These are phyloP conservation scores for Crithidia mellificae DNA, from an alignment of 208 protist genomes.

Conservation along the genomic window DNA sequence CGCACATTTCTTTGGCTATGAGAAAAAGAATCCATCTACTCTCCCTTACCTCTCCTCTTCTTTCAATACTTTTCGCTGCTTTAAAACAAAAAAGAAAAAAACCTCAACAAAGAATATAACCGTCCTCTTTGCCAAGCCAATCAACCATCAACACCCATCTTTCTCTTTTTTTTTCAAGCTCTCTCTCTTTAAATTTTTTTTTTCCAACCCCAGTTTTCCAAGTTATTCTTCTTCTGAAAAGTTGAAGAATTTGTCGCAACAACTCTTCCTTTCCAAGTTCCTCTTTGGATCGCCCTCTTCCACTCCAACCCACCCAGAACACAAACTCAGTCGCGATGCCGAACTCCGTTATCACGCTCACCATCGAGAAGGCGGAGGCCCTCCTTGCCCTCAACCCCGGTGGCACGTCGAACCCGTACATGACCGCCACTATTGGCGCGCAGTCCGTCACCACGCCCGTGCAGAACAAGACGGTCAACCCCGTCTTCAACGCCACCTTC, in stretches of 20 bases:
- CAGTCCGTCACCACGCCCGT: conserved; percentile 48
- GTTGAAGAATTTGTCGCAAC: neutral
- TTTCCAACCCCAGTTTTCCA: too few relatives aligned
- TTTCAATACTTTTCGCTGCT: too few relatives aligned
- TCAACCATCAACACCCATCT: neutral
- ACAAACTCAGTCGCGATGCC: conserved; percentile 11
- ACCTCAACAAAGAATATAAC: neutral
- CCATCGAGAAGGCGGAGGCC: conserved; percentile 55
- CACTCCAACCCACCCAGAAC: too few relatives aligned
- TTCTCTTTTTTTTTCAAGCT: neutral
- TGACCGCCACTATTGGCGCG: conserved; percentile 54
- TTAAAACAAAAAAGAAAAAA: too few relatives aligned
- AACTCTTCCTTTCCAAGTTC: conserved; percentile 1
- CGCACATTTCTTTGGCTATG: too few relatives aligned
- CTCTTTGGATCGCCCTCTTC: too few relatives aligned
- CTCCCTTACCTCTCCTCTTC: too few relatives aligned
- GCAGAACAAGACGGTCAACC: conserved; percentile 55
- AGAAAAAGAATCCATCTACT: too few relatives aligned
- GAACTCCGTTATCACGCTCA: conserved; percentile 44
- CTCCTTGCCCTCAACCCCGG: conserved; percentile 69
- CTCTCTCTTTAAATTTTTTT: too few relatives aligned
- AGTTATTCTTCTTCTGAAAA: neutral
- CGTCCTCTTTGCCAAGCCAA: neutral
- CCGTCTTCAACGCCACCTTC: conserved; percentile 59
- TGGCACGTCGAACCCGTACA: conserved; percentile 77